Percentiles rank a stretch among this genome's conserved stretches.
Conservation (phyloP, 148 eudicot species). For the Persicaria tinctoria region DNA sequence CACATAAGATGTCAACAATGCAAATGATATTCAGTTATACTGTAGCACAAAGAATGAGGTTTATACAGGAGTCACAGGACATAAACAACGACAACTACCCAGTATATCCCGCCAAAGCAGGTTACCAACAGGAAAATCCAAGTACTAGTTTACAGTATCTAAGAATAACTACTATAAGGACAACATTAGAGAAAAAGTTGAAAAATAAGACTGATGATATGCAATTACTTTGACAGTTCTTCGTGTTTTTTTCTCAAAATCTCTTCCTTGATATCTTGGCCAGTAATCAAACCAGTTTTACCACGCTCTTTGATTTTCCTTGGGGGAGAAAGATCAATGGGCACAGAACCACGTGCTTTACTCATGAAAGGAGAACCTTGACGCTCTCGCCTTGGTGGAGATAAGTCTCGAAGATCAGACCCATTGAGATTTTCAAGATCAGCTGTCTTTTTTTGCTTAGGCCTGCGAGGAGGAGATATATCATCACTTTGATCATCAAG, state of each 20-base stretch:
- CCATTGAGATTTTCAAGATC: slow-evolving; percentile 10
- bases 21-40: background rate
- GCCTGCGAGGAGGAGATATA: slow-evolving; percentile 35
- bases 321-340: slow-evolving; percentile 65
- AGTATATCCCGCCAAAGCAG: too few relatives aligned
- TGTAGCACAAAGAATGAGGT: background rate
- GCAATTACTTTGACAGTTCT: slow-evolving; percentile 54
- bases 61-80: background rate
- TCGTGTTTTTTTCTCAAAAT: slow-evolving; percentile 45
- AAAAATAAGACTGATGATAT: slow-evolving; percentile 6
- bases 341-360: slow-evolving; percentile 14
- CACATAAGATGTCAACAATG: background rate
- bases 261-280: slow-evolving; percentile 71
- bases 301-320: slow-evolving; percentile 35
- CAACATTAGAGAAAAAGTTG: background rate
- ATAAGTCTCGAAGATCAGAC: slow-evolving; percentile 22
- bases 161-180: background rate
- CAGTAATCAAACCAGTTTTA: slow-evolving; percentile 72
- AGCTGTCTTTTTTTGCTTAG: slow-evolving; percentile 16
- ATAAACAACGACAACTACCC: too few relatives aligned
- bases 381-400: slow-evolving; percentile 47
- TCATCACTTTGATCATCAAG: slow-evolving; percentile 17
- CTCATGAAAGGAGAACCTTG: slow-evolving; percentile 17
- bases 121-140: background rate
- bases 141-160: background rate